Base-by-base conservation (phyloP, 1,284 basidiomycete genomes). In the Mycena citricolor region DNA sequence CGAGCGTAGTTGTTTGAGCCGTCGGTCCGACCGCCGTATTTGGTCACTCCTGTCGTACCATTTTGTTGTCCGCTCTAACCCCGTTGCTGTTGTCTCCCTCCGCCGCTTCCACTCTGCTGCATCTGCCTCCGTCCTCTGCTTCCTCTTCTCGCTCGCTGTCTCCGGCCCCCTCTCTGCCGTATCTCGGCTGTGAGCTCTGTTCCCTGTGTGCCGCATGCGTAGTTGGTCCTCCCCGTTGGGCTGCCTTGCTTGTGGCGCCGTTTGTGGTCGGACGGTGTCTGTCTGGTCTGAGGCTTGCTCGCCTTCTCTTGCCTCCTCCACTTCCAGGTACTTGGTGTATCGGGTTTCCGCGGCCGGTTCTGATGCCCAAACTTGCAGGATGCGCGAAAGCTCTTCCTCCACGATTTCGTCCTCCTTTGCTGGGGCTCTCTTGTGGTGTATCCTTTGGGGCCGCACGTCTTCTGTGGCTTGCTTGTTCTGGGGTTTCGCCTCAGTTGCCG, bases 281-380 rank as follows among this genome's bases (percentile, higher is more conserved):
- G 19, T 22, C 13, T 2, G n/a, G 5, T n/a, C 24, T 35, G 14
- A 20, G 4, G 10, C 4, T 22, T 34, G 2, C 7, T 5, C n/a
- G 2, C 5, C n/a, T n/a, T n/a, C n/a, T n/a, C n/a, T n/a, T n/a
- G n/a, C n/a, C n/a, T n/a, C 5, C 4, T 42, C 46, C 6, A 47
- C 25, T 3, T 19, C 13, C 21, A 47, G 40, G 46, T 47, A 47
- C 25, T 34, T 42, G 23, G 46, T 36, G 14, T 42, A 47, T 7
- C 33, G 22, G 1, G 35, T 33, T 8, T 47, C 45, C 3, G 39
- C 29, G 39, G 39, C 41, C 0, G 45, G 45, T 36, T 33, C 5
- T 23, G 14, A 11, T 0, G 40, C 14, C 11, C 32, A 35, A 8
- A 47, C 2, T 4, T 22, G 4, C 14, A 14, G 8, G 13, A 49